These are phyloP conservation scores for Hydnomerulius pinastri DNA, from an alignment of 768 basidiomycete species.

Conservation along the genomic window DNA sequence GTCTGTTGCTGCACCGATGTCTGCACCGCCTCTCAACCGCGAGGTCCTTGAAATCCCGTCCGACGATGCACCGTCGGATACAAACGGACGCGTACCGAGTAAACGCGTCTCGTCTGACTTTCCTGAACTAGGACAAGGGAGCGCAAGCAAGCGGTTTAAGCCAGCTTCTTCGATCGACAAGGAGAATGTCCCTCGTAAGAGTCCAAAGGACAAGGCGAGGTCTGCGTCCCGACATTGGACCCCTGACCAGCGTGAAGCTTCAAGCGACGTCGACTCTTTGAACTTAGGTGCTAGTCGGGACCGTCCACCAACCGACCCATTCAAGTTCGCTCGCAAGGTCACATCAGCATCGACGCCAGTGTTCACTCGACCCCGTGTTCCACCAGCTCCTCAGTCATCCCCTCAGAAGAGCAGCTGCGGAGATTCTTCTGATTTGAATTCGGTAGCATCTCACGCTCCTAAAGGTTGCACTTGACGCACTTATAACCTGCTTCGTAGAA, in stretches of 20 bases:
- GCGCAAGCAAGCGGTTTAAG: conserved; percentile 35
- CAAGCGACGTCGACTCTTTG: conserved; percentile 27
- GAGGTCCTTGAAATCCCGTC: conserved; percentile 18
- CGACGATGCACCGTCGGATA: conserved; percentile 10
- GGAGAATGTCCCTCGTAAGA: conserved; percentile 22
- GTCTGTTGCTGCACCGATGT: conserved; percentile 2
- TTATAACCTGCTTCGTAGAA: conserved; percentile 17
- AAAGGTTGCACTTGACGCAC: not conserved
- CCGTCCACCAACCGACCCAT: conserved; percentile 13
- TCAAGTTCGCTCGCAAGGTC: conserved; percentile 19
- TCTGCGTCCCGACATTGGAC: conserved; percentile 14
- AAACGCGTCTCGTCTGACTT: conserved; percentile 35
- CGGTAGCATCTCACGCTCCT: conserved; percentile 4
- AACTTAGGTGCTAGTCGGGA: conserved; percentile 10
- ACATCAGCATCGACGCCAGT: not conserved
- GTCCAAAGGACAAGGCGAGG: conserved; percentile 6
- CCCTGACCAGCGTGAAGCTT: conserved; percentile 13
- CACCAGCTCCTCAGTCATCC: conserved; percentile 2
- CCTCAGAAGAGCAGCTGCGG: conserved; percentile 3
- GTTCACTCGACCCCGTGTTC: not conserved
- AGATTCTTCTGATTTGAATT: conserved; percentile 20
- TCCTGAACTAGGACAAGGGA: conserved; percentile 5
- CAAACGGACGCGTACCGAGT: conserved; percentile 9
- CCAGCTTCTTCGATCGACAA: conserved; percentile 19
- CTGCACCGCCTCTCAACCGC: conserved; percentile 4